Conservation (phyloP, 192 early-diverging fungal species). For the Coemansia sp. region DNA sequence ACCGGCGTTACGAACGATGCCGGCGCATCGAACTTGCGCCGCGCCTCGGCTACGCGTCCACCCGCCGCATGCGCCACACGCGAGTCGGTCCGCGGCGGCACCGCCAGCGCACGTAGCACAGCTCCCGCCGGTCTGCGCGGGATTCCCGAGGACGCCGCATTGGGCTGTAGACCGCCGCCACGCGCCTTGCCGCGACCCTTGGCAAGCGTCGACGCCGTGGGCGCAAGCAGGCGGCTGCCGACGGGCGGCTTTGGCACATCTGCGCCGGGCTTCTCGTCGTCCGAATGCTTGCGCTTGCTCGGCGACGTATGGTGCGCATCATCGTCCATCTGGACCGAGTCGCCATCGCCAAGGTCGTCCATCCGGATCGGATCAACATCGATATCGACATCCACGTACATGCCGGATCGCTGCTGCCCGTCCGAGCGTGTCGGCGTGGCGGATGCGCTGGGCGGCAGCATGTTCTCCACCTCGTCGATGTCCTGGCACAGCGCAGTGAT, state of each 20-base stretch:
- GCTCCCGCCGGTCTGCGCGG: constrained; percentile 23
- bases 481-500: constrained; percentile 30
- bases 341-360: constrained; percentile 4
- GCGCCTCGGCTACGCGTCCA: constrained; percentile 39
- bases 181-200: constrained; percentile 15
- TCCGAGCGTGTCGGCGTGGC: constrained; percentile 9
- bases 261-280: constrained; percentile 14
- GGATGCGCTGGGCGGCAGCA: constrained; percentile 32
- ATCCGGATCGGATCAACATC: constrained; percentile 27
- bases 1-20: constrained; percentile 32
- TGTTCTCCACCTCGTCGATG: constrained; percentile 33
- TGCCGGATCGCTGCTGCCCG: not conserved
- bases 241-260: not conserved
- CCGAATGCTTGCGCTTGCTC: constrained; percentile 50
- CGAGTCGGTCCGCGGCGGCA: constrained; percentile 31
- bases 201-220: constrained; percentile 14
- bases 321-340: no score
- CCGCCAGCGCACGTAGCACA: constrained; percentile 4
- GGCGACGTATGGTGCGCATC: constrained; percentile 9
- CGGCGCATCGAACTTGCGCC: constrained; percentile 34
- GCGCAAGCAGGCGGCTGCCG: constrained; percentile 11
- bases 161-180: not conserved
- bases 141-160: constrained; percentile 9
- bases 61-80: constrained; percentile 10
- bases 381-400: constrained; percentile 38